Evolutionary conservation across 2,329 filamentous ascomycete genomes (phyloP), one percentile per base, ranked within the genome.

Genomic region (Sporothrix mexicana): DNA sequence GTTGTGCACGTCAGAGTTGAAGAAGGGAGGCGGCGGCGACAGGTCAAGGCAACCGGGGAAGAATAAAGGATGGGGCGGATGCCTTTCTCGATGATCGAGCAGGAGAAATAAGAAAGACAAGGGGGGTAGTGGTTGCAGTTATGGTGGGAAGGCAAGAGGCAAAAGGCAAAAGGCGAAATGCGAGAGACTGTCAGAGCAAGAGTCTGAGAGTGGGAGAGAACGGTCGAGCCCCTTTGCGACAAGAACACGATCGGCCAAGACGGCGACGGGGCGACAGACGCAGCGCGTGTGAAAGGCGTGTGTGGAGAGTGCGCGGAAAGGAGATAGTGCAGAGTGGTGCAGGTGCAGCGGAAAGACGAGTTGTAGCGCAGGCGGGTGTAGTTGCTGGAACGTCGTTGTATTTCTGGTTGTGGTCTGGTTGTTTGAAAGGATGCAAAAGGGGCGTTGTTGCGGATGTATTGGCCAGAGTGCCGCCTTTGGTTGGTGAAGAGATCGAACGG

Each of bases 21-120:
- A 41, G 30, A 25, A 59, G 9, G n/a, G 51, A 47, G 53, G 53
- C n/a, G 25, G 51, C 68, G 68, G 13, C 45, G 66, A 70, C 53
- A 49, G 41, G 36, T 15, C 66, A 23, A 71, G 69, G 57, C 69
- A 66, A 57, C 69, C 59, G 47, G 70, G 70, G 70, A 47, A 43
- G 41, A n/a, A 72, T 20, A 41, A 59, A 62, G 69, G 72, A 73
- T 73, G 72, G 55, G 55, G 69, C 69, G 72, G 72, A 49, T 66
- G 25, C 66, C 47, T 62, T 70, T 12, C 30, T 45, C 30, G 61
- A 59, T 36, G 51, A 67, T 71, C 43, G 25, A 64, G 69, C 4
- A 72, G 70, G 59, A 55, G 36, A 57, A 67, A 57, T 59, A 72
- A 71, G 67, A 69, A 61, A 59, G n/a, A 61, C 53, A 70, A 59